Percentiles rank a stretch among this genome's conserved stretches.
Conservation (phyloP, 2,329 filamentous ascomycete species). For the Sporothrix inflata region DNA sequence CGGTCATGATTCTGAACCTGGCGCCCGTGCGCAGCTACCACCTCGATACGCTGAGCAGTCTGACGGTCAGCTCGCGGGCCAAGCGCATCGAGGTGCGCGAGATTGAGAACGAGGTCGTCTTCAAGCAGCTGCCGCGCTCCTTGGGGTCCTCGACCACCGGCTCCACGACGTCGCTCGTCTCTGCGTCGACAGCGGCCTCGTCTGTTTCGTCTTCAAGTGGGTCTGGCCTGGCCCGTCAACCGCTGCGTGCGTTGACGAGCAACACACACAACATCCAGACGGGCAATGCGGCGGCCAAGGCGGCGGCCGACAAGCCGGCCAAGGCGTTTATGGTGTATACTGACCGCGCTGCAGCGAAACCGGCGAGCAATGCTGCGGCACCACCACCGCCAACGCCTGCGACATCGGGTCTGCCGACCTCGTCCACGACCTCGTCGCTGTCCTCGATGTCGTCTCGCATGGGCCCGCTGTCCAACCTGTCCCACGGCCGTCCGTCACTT, state of each 20-base stretch:
- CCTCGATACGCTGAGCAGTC: constrained; percentile 86
- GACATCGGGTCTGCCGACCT: constrained; percentile 37
- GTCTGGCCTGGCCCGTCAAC: constrained; percentile 64
- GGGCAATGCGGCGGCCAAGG: constrained; percentile 51
- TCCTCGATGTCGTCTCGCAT: constrained; percentile 31
- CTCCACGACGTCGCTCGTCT: constrained; percentile 21
- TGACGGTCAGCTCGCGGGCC: constrained; percentile 92
- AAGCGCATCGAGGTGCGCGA: constrained; percentile 96
- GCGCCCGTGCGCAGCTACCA: constrained; percentile 92
- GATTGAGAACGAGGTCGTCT: constrained; percentile 92
- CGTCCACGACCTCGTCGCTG: constrained; percentile 40
- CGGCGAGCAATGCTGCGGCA: constrained; percentile 2
- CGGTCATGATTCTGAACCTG: constrained; percentile 94
- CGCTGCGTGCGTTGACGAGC: constrained; percentile 70
- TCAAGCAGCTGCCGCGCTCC: constrained; percentile 69
- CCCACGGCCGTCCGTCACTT: constrained; percentile 21
- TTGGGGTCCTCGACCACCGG: neutral
- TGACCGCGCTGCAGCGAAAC: constrained; percentile 55
- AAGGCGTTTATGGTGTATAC: constrained; percentile 89
- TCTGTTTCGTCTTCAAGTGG: constrained; percentile 38
- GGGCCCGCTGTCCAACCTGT: constrained; percentile 40
- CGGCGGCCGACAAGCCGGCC: constrained; percentile 62
- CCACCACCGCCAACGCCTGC: neutral
- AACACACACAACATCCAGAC: constrained; percentile 75
- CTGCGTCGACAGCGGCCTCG: neutral